phyloP scores from a whole-genome alignment of 306 rosid genomes.

The Purshia tridentata region DNA sequence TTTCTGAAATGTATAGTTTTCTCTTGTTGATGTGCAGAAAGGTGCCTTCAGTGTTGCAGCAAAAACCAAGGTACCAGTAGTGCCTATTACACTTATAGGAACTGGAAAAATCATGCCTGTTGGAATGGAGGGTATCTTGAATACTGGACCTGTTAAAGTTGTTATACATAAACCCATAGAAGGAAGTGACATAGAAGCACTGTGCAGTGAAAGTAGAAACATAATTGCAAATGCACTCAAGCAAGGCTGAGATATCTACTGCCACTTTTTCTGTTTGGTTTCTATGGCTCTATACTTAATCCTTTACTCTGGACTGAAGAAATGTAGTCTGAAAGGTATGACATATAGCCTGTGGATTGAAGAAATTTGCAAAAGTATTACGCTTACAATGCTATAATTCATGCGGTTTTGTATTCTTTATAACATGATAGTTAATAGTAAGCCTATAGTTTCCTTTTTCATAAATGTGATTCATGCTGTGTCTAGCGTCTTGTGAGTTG shows the following conservation, averaged over 20 bases:
- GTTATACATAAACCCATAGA: conserved; percentile 69
- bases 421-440: no score
- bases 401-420: no score
- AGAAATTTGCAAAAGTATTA: no score
- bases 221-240: conserved; percentile 53
- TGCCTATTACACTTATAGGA: conserved; percentile 87
- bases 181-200: conserved; percentile 54
- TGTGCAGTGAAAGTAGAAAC: conserved; percentile 71
- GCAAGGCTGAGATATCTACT: conserved; percentile 38
- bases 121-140: conserved; percentile 73
- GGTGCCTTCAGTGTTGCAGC: conserved; percentile 96
- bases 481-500: no score
- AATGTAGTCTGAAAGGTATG: conserved; percentile 1
- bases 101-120: conserved; percentile 92
- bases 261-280: conserved; percentile 20
- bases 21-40: conserved; percentile 52
- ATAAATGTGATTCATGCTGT: no score
- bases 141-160: conserved; percentile 69
- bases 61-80: conserved; percentile 70
- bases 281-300: conserved; percentile 20
- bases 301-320: neutral
- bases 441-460: no score
- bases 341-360: no score
- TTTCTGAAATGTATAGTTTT: conserved; percentile 11
- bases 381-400: no score